phyloP scores from a whole-genome alignment of 495 filamentous ascomycete genomes.

The Lophiostoma macrostomum region DNA sequence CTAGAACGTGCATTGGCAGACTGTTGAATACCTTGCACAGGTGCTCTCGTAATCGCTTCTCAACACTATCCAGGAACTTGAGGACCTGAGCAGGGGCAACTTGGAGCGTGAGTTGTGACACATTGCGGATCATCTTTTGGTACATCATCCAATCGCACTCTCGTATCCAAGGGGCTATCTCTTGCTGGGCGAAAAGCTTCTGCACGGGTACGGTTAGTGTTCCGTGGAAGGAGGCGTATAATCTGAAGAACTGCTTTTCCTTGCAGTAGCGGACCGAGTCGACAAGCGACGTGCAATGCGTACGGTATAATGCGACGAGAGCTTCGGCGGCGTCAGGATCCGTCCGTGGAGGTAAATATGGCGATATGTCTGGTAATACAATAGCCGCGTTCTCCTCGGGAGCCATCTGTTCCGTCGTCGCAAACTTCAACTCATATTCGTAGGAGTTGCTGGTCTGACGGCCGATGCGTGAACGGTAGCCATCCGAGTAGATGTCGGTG shows the following conservation, averaged over 20 bases:
- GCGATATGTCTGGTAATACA: constrained; percentile 70
- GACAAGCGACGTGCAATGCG: constrained; percentile 90
- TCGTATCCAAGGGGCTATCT: constrained; percentile 86
- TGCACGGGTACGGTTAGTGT: constrained; percentile 96
- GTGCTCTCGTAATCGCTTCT: constrained; percentile 70
- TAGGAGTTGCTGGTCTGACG: constrained; percentile 33
- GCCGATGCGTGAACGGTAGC: constrained; percentile 15
- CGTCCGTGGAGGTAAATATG: constrained; percentile 69
- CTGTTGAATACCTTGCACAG: constrained; percentile 75
- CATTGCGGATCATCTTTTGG: constrained; percentile 88
- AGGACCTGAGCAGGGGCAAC: constrained; percentile 81
- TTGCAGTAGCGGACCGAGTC: constrained; percentile 95
- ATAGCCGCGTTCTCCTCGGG: constrained; percentile 58
- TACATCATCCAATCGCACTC: constrained; percentile 95
- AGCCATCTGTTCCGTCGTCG: constrained; percentile 49
- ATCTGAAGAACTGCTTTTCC: constrained; percentile 87
- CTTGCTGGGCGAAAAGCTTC: constrained; percentile 79
- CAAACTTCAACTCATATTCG: constrained; percentile 64
- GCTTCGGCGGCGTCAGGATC: constrained; percentile 81
- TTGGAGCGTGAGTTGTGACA: constrained; percentile 79
- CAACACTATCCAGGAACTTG: constrained; percentile 79
- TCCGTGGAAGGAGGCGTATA: constrained; percentile 94
- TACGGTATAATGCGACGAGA: constrained; percentile 80
- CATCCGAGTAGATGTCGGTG: constrained; percentile 36
- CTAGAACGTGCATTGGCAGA: constrained; percentile 75